Evolutionary conservation across 169 alveolate species (phyloP).

Genomic region (Plasmodium berghei): DNA sequence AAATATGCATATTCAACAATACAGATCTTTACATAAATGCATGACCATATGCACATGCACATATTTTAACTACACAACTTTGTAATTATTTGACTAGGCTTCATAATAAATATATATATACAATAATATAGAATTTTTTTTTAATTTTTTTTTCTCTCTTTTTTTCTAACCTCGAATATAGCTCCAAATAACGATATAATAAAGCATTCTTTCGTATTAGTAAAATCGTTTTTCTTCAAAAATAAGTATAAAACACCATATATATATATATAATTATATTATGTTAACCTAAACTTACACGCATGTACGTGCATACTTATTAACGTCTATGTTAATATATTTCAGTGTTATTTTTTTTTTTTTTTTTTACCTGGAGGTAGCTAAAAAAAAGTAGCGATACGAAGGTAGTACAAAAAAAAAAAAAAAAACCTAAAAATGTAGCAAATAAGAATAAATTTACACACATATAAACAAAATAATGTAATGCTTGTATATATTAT

Average conservation of each 20-base stretch:
- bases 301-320: background rate
- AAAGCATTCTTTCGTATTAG: constrained; percentile 1
- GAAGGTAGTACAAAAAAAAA: constrained; percentile 55
- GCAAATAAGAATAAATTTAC: background rate
- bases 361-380: constrained; percentile 31
- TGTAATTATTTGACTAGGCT: too few species aligned
- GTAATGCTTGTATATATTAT: background rate
- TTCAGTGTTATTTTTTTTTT: background rate
- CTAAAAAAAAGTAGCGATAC: constrained; percentile 17
- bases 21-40: background rate
- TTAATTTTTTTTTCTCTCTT: constrained; percentile 8
- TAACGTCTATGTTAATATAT: background rate
- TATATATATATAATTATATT: background rate
- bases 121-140: background rate
- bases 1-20: constrained; percentile 5
- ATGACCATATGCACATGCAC: too few species aligned
- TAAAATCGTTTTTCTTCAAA: background rate
- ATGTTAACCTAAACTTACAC: too few species aligned
- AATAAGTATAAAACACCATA: background rate
- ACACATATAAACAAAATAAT: background rate
- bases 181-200: constrained; percentile 51
- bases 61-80: too few species aligned
- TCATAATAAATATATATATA: too few species aligned
- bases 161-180: constrained; percentile 40
- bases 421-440: constrained; percentile 22